Base-by-base conservation (phyloP, 1,284 basidiomycete genomes). In the Coriolopsis trogii region DNA sequence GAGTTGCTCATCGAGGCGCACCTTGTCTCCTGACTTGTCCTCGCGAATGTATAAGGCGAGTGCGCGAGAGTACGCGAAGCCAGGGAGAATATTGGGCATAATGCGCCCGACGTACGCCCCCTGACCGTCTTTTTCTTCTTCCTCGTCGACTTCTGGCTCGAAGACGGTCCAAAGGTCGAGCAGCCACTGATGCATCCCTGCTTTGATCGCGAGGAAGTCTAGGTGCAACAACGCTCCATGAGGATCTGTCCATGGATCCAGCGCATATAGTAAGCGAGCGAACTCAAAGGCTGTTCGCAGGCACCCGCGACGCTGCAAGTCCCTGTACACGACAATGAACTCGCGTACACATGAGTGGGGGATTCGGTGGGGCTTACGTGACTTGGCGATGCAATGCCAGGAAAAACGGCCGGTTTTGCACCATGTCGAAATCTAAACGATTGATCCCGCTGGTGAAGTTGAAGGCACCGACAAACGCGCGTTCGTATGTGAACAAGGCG, bases 231-330 rank as follows among this genome's bases (percentile, higher is more conserved):
- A 73, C 1, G 87, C 81, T 3, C 92, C 93, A 62, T 95, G 93
- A 0, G 93, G 94, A 64, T 97, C 93, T 13, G 77, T 80, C 71
- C 84, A 80, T 0, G 93, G 91, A 63, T 95, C 91, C 0, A 96
- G 77, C 0, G 86, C 80, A 55, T 89, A 87, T 39, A 97, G 74
- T 0, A 97, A 78, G 31, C 89, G 82, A 2, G 90, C 85, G 63
- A 93, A 94, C 68, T 95, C 93, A 67, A 95, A 95, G 0, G 93
- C 85, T 0, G 95, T 94, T 8, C 91, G 81, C 52, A 87, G 83
- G 59, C 91, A 91, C 1, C 95, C 95, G 23, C 95, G 77, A n/a
- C 92, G 84, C 49, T 89, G 86, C 5, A 95, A 74, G 64, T 95
- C 90, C 18, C 90, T 85, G 41, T 10, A 38, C 13, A 23, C 29